These are phyloP conservation scores for Pelargonium australe DNA, from an alignment of 441 rosid species.

Conservation along the genomic window DNA sequence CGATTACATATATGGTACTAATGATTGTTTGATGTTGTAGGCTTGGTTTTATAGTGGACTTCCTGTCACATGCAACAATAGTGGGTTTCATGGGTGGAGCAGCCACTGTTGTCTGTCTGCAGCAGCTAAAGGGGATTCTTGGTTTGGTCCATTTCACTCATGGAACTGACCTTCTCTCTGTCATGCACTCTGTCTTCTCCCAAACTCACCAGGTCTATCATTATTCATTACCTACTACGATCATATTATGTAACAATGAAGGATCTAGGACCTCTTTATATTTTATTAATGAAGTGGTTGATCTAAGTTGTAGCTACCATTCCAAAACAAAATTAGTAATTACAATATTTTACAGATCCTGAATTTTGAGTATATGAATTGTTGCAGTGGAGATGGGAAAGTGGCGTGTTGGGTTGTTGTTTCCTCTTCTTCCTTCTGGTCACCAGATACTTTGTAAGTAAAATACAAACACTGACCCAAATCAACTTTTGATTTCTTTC, in stretches of 20 bases:
- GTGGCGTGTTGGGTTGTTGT: conserved; percentile 47
- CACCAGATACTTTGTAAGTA: conserved; percentile 58
- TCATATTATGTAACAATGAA: too few relatives aligned
- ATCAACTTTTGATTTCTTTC: neutral
- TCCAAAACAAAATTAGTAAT: too few relatives aligned
- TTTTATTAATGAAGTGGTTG: too few relatives aligned
- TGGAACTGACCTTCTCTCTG: conserved; percentile 65
- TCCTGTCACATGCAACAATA: conserved; percentile 85
- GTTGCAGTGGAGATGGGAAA: conserved; percentile 71
- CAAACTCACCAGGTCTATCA: conserved; percentile 45
- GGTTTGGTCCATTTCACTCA: conserved; percentile 66
- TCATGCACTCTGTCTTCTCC: conserved; percentile 41
- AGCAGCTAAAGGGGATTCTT: conserved; percentile 70
- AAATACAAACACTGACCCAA: neutral
- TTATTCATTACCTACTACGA: too few relatives aligned
- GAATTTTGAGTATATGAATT: neutral
- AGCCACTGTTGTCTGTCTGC: conserved; percentile 60
- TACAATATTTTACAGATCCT: too few relatives aligned
- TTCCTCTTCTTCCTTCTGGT: conserved; percentile 62
- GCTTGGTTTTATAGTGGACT: conserved; percentile 77
- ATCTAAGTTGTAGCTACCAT: too few relatives aligned
- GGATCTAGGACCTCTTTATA: too few relatives aligned
- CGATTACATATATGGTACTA: too few relatives aligned
- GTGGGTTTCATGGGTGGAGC: conserved; percentile 93
- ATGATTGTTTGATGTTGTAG: too few relatives aligned